These are phyloP conservation scores for Singerocomus inundabilis DNA, from an alignment of 1,284 basidiomycete genomes.

Conservation along the genomic window DNA sequence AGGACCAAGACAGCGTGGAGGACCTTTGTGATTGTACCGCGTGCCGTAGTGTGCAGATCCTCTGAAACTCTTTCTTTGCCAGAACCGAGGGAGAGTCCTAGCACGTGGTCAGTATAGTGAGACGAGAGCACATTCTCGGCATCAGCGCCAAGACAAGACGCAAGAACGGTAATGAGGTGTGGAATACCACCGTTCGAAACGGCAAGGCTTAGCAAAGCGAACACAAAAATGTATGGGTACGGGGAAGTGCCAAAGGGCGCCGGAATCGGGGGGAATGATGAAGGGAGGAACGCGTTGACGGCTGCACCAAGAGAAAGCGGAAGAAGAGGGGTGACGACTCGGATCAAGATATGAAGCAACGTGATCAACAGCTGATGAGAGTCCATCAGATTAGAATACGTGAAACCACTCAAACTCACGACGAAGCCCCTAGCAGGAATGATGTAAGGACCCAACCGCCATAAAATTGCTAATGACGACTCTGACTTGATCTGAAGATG, in stretches of 20 bases:
- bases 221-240: slow-evolving; percentile 63
- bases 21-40: slow-evolving; percentile 84
- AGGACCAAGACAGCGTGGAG: slow-evolving; percentile 85
- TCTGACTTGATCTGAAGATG: slow-evolving; percentile 7
- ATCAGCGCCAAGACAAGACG: slow-evolving; percentile 87
- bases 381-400: slow-evolving; percentile 8
- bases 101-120: slow-evolving; percentile 74
- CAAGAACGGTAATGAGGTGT: slow-evolving; percentile 67
- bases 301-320: slow-evolving; percentile 74
- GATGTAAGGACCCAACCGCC: slow-evolving; percentile 22
- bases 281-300: slow-evolving; percentile 55
- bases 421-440: slow-evolving; percentile 22
- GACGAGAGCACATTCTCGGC: slow-evolving; percentile 80
- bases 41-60: slow-evolving; percentile 77
- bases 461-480: slow-evolving; percentile 20
- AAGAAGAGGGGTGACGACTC: slow-evolving; percentile 70
- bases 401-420: slow-evolving; percentile 13
- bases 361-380: slow-evolving; percentile 57
- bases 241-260: slow-evolving; percentile 45
- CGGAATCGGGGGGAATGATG: slow-evolving; percentile 16
- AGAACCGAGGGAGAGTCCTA: slow-evolving; percentile 80
- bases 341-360: slow-evolving; percentile 67
- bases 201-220: slow-evolving; percentile 63
- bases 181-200: slow-evolving; percentile 70
- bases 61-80: slow-evolving; percentile 33